Conservation (phyloP, 1,284 basidiomycete species). For the Ceratobasidium sp. region DNA sequence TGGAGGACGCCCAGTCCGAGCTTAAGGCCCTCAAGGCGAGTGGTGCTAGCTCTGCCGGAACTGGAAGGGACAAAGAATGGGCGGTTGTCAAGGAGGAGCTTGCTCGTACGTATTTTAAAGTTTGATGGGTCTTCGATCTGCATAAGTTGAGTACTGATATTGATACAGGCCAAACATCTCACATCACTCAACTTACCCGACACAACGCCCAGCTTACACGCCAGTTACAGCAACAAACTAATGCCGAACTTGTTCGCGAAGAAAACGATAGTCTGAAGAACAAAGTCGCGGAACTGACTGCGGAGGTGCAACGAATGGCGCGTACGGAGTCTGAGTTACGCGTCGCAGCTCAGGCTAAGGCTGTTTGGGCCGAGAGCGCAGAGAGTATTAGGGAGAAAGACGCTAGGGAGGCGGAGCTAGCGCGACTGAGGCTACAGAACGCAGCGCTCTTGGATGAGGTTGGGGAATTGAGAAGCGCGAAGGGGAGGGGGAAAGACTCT, state of each 20-base stretch:
- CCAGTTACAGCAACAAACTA: constrained; percentile 31
- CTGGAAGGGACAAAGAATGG: constrained; percentile 57
- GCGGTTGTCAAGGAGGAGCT: constrained; percentile 34
- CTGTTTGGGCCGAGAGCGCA: constrained; percentile 53
- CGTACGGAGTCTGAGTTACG: constrained; percentile 27
- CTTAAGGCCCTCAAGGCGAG: constrained; percentile 49
- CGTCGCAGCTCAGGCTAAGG: background rate
- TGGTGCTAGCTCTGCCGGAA: constrained; percentile 64
- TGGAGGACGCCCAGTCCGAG: constrained; percentile 12
- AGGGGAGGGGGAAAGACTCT: constrained; percentile 59
- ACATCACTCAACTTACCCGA: constrained; percentile 34
- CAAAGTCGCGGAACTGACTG: constrained; percentile 11
- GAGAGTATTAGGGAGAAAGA: constrained; percentile 64
- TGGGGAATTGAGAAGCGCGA: constrained; percentile 51
- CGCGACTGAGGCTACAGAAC: constrained; percentile 69
- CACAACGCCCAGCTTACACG: constrained; percentile 38
- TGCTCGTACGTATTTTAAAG: constrained; percentile 15
- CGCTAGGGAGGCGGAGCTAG: constrained; percentile 66
- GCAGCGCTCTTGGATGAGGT: constrained; percentile 65
- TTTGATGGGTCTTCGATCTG: background rate
- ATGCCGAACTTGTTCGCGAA: constrained; percentile 75
- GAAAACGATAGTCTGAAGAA: constrained; percentile 68
- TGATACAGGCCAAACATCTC: constrained; percentile 26
- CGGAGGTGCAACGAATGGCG: constrained; percentile 35
- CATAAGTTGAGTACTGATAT: background rate